These are phyloP conservation scores for Gossypium thurberi DNA, from an alignment of 345 rosid genomes.

Conservation along the genomic window DNA sequence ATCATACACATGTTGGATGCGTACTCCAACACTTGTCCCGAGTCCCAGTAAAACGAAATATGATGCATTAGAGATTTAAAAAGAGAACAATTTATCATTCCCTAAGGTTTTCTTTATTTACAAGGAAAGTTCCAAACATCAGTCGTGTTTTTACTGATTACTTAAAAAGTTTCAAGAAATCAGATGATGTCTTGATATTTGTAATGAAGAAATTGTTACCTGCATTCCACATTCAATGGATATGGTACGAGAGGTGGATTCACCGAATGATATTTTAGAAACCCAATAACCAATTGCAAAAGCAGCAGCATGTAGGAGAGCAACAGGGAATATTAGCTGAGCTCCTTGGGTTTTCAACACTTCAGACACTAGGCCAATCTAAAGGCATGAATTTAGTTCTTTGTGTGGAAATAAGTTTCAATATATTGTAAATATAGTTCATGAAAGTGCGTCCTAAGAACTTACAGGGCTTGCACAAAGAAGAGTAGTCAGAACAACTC, in stretches of 20 bases:
- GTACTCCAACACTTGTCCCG: no score
- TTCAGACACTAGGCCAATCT: conserved; percentile 94
- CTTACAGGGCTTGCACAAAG: conserved; percentile 98
- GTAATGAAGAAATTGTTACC: conserved; percentile 28
- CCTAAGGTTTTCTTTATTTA: background rate
- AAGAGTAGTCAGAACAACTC: conserved; percentile 84
- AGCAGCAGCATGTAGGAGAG: conserved; percentile 71
- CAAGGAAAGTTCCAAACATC: background rate
- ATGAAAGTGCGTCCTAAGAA: background rate
- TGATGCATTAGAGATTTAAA: background rate
- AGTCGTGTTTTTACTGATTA: background rate
- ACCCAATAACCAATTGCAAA: conserved; percentile 87
- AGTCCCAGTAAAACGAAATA: background rate
- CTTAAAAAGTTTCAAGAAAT: background rate
- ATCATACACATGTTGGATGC: no score
- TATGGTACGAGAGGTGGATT: conserved; percentile 95
- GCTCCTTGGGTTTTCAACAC: conserved; percentile 87
- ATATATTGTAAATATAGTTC: background rate
- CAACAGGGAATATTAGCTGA: conserved; percentile 80
- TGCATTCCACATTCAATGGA: conserved; percentile 99
- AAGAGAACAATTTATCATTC: background rate
- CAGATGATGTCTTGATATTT: background rate
- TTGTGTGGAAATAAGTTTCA: background rate
- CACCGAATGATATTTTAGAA: conserved; percentile 76
- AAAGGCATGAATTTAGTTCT: conserved; percentile 7